A percentile compares a stretch with the other conserved stretches of the same genome.
phyloP scores from a whole-genome alignment of 139 green algal genomes.

The Mychonastes homosphaera region DNA sequence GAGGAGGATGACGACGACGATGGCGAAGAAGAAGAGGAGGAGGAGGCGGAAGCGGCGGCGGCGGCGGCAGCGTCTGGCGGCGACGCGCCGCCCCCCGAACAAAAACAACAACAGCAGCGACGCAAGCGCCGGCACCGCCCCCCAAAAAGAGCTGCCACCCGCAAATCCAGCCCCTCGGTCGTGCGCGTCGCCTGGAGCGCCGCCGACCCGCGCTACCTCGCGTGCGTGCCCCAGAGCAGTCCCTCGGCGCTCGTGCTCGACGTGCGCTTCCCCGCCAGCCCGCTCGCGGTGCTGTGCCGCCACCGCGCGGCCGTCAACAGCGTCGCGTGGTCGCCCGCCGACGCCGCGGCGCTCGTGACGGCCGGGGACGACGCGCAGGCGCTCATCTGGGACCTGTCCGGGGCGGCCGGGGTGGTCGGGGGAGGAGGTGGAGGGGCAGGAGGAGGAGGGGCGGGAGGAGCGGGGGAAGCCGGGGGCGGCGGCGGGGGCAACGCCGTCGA shows the following conservation, averaged over 20 bases:
- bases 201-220: too few species aligned
- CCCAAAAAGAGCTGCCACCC: not conserved
- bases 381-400: slow-evolving; percentile 89
- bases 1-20: too few species aligned
- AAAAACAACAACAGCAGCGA: too few species aligned
- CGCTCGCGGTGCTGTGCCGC: slow-evolving; percentile 78
- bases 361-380: slow-evolving; percentile 76
- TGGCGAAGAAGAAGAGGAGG: too few species aligned
- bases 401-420: slow-evolving; percentile 45
- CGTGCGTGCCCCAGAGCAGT: too few species aligned
- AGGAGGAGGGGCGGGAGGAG: slow-evolving; percentile 18
- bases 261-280: slow-evolving; percentile 81
- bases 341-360: slow-evolving; percentile 81
- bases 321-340: slow-evolving; percentile 91
- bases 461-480: not conserved
- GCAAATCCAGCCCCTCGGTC: slow-evolving; percentile 23
- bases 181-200: too few species aligned
- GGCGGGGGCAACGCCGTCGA: slow-evolving; percentile 46
- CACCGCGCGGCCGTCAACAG: slow-evolving; percentile 77
- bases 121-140: not conserved
- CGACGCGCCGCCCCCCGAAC: too few species aligned
- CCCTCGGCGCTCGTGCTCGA: slow-evolving; percentile 79
- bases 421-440: slow-evolving; percentile 11
- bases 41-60: too few species aligned
- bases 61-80: too few species aligned